Conservation (phyloP, 2,329 filamentous ascomycete species). For the Penicillium fuscoglaucum region DNA sequence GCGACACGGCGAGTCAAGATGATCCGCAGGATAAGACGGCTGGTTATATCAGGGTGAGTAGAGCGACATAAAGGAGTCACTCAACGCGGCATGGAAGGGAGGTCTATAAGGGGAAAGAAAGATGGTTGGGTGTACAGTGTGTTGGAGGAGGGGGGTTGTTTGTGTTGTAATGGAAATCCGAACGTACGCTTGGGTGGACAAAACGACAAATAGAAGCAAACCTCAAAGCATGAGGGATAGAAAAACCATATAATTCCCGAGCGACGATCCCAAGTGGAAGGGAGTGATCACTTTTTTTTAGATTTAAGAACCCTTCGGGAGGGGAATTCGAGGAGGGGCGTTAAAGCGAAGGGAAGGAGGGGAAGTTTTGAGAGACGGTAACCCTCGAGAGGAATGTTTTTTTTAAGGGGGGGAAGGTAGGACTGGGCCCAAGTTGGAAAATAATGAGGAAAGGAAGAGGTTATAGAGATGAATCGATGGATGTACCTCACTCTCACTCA, state of each 20-base stretch:
- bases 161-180: constrained; percentile 12
- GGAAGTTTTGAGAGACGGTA: constrained; percentile 16
- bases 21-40: constrained; percentile 7
- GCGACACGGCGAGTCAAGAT: constrained; percentile 8
- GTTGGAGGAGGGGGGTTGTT: constrained; percentile 17
- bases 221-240: constrained; percentile 30
- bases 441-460: constrained; percentile 2
- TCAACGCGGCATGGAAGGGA: background rate
- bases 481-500: constrained; percentile 24
- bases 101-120: constrained; percentile 2
- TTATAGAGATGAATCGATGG: constrained; percentile 21
- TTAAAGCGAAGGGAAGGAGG: constrained; percentile 28
- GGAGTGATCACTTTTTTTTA: constrained; percentile 20
- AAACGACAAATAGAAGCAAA: constrained; percentile 25
- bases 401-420: background rate
- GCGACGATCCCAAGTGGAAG: constrained; percentile 23
- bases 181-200: constrained; percentile 32
- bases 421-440: constrained; percentile 3
- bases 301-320: constrained; percentile 16
- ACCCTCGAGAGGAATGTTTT: constrained; percentile 12
- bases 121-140: constrained; percentile 15
- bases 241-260: constrained; percentile 7
- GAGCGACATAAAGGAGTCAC: background rate
- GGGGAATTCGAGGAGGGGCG: constrained; percentile 23
- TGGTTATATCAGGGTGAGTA: constrained; percentile 2